These are phyloP conservation scores for Lotus japonicus DNA, from an alignment of 306 rosid species.

Conservation along the genomic window DNA sequence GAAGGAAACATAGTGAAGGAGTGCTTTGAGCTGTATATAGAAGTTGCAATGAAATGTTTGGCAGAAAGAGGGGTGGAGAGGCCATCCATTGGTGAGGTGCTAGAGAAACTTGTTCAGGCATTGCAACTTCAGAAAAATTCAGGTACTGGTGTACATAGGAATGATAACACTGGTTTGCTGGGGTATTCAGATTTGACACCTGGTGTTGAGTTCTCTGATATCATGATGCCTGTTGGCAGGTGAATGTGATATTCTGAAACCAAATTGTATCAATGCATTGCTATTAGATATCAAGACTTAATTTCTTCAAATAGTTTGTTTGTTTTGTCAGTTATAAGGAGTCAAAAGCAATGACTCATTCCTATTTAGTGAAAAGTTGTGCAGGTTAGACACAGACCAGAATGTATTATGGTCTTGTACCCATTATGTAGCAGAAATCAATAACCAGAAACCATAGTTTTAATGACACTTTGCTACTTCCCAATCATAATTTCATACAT, in stretches of 20 bases:
- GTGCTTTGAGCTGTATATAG: slow-evolving; percentile 31
- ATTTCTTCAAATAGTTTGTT: neutral
- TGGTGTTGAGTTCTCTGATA: slow-evolving; percentile 37
- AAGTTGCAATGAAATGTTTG: slow-evolving; percentile 41
- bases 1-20: slow-evolving; percentile 20
- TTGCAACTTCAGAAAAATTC: slow-evolving; percentile 39
- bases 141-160: neutral
- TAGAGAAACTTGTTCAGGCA: slow-evolving; percentile 30
- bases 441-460: too few species aligned
- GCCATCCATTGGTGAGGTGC: slow-evolving; percentile 45
- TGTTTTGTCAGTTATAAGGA: neutral
- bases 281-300: neutral
- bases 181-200: slow-evolving; percentile 36
- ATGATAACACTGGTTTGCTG: neutral
- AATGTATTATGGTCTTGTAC: neutral
- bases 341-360: neutral
- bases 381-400: neutral
- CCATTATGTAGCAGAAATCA: neutral
- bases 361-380: neutral
- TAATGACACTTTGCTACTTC: slow-evolving; percentile 27
- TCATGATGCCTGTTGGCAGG: slow-evolving; percentile 29
- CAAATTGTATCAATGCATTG: neutral
- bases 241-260: slow-evolving; percentile 15
- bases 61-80: slow-evolving; percentile 36
- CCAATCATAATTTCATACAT: slow-evolving; percentile 17